These are phyloP conservation scores for Glycyrrhiza uralensis DNA, from an alignment of 306 rosid species.

Conservation along the genomic window DNA sequence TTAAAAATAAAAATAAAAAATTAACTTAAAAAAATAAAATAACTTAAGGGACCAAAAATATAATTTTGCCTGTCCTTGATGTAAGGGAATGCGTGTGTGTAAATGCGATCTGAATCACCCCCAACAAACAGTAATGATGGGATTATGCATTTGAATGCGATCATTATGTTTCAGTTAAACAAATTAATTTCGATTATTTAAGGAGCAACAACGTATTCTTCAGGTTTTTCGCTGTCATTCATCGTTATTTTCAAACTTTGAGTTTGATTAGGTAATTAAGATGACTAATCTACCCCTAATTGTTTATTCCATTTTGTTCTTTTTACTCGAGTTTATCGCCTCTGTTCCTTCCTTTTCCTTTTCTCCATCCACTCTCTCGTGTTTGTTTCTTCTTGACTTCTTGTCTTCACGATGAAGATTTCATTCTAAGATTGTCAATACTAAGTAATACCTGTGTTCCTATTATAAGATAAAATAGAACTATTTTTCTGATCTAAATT, in stretches of 20 bases:
- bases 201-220: constrained; percentile 23
- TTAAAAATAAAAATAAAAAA: too few relatives aligned
- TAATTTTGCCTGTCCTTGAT: too few relatives aligned
- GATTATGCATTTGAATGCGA: neutral
- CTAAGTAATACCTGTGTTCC: too few relatives aligned
- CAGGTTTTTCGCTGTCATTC: constrained; percentile 35
- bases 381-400: too few relatives aligned
- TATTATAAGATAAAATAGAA: too few relatives aligned
- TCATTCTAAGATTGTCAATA: neutral
- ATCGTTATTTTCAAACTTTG: constrained; percentile 33
- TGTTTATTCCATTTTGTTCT: neutral
- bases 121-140: neutral
- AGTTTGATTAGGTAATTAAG: neutral
- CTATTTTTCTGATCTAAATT: too few relatives aligned
- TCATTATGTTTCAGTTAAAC: constrained; percentile 1
- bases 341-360: neutral
- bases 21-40: too few relatives aligned
- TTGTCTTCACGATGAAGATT: neutral
- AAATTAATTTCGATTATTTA: constrained; percentile 20
- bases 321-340: neutral
- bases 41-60: too few relatives aligned
- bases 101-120: neutral
- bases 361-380: neutral
- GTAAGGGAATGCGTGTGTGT: neutral
- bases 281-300: constrained; percentile 37